These are phyloP conservation scores for Cladosporium sp. DNA, from an alignment of 2,329 filamentous ascomycete genomes.

Conservation along the genomic window DNA sequence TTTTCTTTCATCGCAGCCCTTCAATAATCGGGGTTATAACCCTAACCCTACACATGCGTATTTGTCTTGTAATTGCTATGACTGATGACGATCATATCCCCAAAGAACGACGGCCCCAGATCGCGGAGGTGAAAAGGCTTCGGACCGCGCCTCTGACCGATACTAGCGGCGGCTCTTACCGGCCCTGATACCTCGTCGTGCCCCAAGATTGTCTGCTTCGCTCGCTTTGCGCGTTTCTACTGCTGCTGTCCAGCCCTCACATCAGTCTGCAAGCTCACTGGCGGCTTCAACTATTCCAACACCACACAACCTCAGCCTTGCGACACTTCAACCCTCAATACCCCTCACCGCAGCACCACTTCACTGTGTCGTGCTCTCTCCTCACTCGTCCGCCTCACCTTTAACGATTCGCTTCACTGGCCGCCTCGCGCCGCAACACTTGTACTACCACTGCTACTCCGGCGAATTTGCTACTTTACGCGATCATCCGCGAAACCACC, in stretches of 20 bases:
- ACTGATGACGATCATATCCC: too few species aligned
- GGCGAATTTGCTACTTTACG: background rate
- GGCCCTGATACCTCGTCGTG: background rate
- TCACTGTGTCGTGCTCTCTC: conserved; percentile 10
- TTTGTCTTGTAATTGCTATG: too few species aligned
- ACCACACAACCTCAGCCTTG: conserved; percentile 1
- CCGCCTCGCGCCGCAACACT: conserved; percentile 5
- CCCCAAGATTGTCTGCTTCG: background rate
- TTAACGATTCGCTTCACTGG: background rate
- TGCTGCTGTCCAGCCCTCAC: too few species aligned
- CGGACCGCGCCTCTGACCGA: background rate
- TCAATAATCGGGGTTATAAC: too few species aligned
- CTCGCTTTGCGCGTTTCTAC: background rate
- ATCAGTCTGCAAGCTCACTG: background rate
- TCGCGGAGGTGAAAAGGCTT: background rate
- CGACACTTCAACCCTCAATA: background rate
- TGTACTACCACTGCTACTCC: background rate
- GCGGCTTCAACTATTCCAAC: background rate
- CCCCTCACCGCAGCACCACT: conserved; percentile 12
- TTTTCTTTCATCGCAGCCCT: too few species aligned
- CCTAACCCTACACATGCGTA: too few species aligned
- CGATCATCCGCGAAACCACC: background rate
- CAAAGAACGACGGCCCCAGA: background rate
- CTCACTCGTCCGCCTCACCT: conserved; percentile 1
- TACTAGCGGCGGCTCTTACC: background rate